Conservation (phyloP, 805 yeast genomes). For the Metschnikowia drakensbergensis region DNA sequence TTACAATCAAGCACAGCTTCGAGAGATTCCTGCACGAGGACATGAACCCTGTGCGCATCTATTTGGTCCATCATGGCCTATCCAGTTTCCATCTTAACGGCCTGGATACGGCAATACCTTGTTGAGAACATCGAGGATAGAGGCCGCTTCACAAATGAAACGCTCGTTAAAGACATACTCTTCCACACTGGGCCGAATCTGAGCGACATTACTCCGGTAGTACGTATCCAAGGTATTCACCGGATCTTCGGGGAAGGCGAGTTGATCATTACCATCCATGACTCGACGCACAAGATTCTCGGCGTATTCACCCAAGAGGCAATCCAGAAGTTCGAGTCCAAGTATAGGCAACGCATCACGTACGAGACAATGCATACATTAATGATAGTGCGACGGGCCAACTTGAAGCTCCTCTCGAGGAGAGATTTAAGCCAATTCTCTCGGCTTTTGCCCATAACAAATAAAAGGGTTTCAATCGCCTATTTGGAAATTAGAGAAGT, state of each 20-base stretch:
- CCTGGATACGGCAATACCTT: slow-evolving; percentile 14
- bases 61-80: slow-evolving; percentile 9
- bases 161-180: slow-evolving; percentile 17
- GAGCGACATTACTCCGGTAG: slow-evolving; percentile 22
- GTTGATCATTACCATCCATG: slow-evolving; percentile 31
- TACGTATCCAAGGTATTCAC: slow-evolving; percentile 26
- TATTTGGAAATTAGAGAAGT: slow-evolving; percentile 30
- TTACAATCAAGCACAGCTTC: not conserved
- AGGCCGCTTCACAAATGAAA: slow-evolving; percentile 4
- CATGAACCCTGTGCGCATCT: not conserved
- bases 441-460: not conserved
- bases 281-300: slow-evolving; percentile 28
- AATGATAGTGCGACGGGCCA: slow-evolving; percentile 27
- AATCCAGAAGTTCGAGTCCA: slow-evolving; percentile 28
- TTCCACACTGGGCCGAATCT: slow-evolving; percentile 7
- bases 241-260: slow-evolving; percentile 22
- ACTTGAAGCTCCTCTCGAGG: slow-evolving; percentile 21
- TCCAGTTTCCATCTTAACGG: slow-evolving; percentile 14
- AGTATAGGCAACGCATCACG: slow-evolving; percentile 33
- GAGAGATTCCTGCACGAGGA: not conserved
- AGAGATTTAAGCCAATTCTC: not conserved
- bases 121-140: slow-evolving; percentile 4
- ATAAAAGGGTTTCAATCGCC: slow-evolving; percentile 15
- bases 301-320: slow-evolving; percentile 29
- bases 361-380: slow-evolving; percentile 25